Evolutionary conservation across 2,329 filamentous ascomycete species (phyloP), one percentile per base, ranked within the genome.

Genomic region (Colletotrichum sp.): DNA sequence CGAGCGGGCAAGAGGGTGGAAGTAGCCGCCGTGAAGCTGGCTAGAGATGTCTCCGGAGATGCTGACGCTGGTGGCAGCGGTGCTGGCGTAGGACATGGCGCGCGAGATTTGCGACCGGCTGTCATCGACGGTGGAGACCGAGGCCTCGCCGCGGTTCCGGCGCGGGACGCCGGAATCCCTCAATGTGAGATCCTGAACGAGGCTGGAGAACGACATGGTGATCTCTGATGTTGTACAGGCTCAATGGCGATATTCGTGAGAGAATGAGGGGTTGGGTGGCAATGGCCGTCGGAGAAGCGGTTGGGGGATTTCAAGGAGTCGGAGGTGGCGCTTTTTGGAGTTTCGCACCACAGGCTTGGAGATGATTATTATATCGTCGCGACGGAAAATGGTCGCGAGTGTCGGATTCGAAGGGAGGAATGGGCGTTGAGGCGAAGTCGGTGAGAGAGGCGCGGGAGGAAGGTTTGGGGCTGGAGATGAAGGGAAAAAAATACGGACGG

Each of bases 1-100:
- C 80, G 93, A 90, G 79, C 95, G 90, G 73, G 94, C 93, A 72
- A 97, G 89, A 63, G 95, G 94, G 81, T 97, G 94, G 80, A 92
- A 93, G 85, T 96, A 96, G 74, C 95, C 95, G 69, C 94, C 93
- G 82, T 97, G 95, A 57, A 96, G 90, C 85, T 96, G 94, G 84
- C 94, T 96, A 16, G 93, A 93, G 79, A 97, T 96, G 81, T 96
- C 94, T 69, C 92, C 92, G 3, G 91, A 87, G 79, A 93, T 93
- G 89, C 92, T 93, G 78, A 93, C 92, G 82, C 92, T 93, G 32
- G 92, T 93, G 60, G 92, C 92, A 71, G 91, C 86, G 16, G 92
- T 93, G 87, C 92, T 93, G 78, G 92, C 85, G 81, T 93, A 93
- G 24, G 92, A 93, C 88, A 91, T 91, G 81, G 91, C 90, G 71